Percentiles rank a stretch among this genome's conserved stretches.
Evolutionary conservation across 2,329 filamentous ascomycete genomes (phyloP).

Genomic region (Cladosporium sp.): DNA sequence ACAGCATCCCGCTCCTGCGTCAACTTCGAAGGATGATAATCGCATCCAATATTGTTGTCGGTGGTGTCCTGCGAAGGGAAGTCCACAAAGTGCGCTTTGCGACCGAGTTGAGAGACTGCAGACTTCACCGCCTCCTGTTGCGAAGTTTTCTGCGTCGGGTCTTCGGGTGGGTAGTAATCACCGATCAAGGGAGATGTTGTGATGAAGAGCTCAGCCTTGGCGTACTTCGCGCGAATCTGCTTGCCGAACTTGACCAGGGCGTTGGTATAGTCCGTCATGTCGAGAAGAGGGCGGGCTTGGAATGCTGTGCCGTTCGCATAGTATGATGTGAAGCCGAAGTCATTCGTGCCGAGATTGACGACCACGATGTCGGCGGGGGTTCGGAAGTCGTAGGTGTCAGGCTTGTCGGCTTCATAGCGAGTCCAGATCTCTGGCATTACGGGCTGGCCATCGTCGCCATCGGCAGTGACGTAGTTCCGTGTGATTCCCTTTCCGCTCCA

Average conservation of each 20-base stretch:
- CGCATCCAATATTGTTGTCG: slow-evolving; percentile 4
- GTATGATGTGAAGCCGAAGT: slow-evolving; percentile 28
- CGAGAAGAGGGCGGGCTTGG: slow-evolving; percentile 23
- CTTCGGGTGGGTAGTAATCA: slow-evolving; percentile 35
- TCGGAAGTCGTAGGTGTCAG: slow-evolving; percentile 30
- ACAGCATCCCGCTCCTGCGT: slow-evolving; percentile 9
- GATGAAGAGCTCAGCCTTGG: slow-evolving; percentile 38
- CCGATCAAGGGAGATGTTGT: slow-evolving; percentile 38
- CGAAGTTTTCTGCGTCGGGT: slow-evolving; percentile 37
- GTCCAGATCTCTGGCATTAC: slow-evolving; percentile 41
- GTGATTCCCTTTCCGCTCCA: slow-evolving; percentile 39
- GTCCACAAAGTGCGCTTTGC: slow-evolving; percentile 37
- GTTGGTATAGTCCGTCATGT: slow-evolving; percentile 19
- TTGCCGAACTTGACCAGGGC: slow-evolving; percentile 33
- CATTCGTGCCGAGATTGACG: slow-evolving; percentile 41
- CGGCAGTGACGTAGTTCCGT: slow-evolving; percentile 37
- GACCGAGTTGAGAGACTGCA: slow-evolving; percentile 31
- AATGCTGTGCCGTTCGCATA: slow-evolving; percentile 36
- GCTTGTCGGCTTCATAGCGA: slow-evolving; percentile 41
- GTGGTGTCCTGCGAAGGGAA: slow-evolving; percentile 36
- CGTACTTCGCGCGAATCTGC: slow-evolving; percentile 34
- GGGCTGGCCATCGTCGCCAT: slow-evolving; percentile 21
- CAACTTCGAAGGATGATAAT: slow-evolving; percentile 8
- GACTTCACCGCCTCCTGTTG: slow-evolving; percentile 34
- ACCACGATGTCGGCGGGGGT: slow-evolving; percentile 35